Base-by-base conservation (phyloP, 2,329 filamentous ascomycete species). In the Aspergillus carbonarius region DNA sequence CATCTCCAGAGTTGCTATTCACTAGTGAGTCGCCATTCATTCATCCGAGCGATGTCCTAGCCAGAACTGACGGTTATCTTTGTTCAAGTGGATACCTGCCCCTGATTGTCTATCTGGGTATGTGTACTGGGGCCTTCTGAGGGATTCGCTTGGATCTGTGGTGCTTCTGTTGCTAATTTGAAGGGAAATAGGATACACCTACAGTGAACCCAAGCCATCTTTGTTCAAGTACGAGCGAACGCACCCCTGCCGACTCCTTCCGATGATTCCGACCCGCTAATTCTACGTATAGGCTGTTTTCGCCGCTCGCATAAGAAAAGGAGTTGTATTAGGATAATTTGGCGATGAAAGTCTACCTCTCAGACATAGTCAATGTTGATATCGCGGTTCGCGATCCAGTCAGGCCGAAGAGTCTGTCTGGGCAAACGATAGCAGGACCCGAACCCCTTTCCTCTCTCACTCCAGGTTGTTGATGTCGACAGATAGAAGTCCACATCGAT, bases 91-190 rank as follows among this genome's bases (percentile, higher is more conserved):
- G 95, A 76, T 99, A 98, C 79, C 86, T 99, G 59, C 95, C 95
- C 70, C 79, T 99, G 78, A 96, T 99, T 76, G 85, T 99, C 77
- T 99, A 98, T 79, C 89, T 99, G 70, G 95, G 91, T 95, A 88
- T 71, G 79, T 60, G 59, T 63, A 49, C 63, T 34, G 30, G 20
- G 3, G 10, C 9, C 2, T 17, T 34, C 9, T 15, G n/a, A 17
- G 7, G 12, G 13, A 5, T 4, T 3, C 1, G 23, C 18, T 17
- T 20, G 23, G 25, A 18, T 39, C n/a, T 15, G 7, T 32, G 15
- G 39, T n/a, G 10, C 17, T 32, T 50, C 15, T 18, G 10, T 40
- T 60, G 59, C 60, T 71, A 37, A 72, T 48, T n/a, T 3, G 13
- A 23, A 23, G 52, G 15, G 35, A 55, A 54, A 62, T 71, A 95